Conservation (phyloP, 192 early-diverging fungal genomes). For the Kappamyces sp. region DNA sequence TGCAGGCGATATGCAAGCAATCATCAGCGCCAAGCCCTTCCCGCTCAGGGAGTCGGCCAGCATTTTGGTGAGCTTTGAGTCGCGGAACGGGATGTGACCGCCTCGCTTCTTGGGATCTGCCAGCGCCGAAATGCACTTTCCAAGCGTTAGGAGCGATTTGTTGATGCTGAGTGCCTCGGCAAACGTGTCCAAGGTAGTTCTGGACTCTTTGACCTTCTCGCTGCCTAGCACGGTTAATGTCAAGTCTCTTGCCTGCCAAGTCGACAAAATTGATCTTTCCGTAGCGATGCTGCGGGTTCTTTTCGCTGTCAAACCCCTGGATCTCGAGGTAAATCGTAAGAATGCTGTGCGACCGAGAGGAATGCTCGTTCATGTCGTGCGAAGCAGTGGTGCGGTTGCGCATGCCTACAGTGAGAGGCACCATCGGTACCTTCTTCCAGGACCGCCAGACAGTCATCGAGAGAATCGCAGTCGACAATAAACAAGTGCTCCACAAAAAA, state of each 20-base stretch:
- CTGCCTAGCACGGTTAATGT: conserved; percentile 31
- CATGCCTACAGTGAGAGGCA: conserved; percentile 23
- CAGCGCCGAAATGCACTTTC: conserved; percentile 50
- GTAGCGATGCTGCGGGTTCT: conserved; percentile 10
- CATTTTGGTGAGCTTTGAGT: conserved; percentile 54
- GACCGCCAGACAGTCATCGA: conserved; percentile 48
- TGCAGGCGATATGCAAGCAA: conserved; percentile 43
- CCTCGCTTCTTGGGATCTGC: conserved; percentile 32
- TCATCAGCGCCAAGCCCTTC: conserved; percentile 50
- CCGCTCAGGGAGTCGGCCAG: conserved; percentile 52
- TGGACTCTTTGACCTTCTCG: conserved; percentile 49
- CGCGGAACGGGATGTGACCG: conserved; percentile 54
- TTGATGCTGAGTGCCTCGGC: conserved; percentile 50
- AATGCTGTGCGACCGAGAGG: conserved; percentile 45
- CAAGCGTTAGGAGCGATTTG: conserved; percentile 49
- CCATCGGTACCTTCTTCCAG: conserved; percentile 41
- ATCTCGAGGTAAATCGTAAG: conserved; percentile 47
- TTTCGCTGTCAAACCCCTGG: conserved; percentile 16
- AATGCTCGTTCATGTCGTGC: conserved; percentile 51
- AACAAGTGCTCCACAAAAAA: conserved; percentile 53
- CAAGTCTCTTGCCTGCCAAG: conserved; percentile 36
- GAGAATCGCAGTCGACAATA: conserved; percentile 41
- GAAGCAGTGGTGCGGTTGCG: conserved; percentile 49
- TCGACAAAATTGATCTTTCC: conserved; percentile 58
- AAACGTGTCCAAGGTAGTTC: conserved; percentile 41